Conservation (phyloP, 1,139 yeast genomes). For the Protomyces lactucae-debilis region DNA sequence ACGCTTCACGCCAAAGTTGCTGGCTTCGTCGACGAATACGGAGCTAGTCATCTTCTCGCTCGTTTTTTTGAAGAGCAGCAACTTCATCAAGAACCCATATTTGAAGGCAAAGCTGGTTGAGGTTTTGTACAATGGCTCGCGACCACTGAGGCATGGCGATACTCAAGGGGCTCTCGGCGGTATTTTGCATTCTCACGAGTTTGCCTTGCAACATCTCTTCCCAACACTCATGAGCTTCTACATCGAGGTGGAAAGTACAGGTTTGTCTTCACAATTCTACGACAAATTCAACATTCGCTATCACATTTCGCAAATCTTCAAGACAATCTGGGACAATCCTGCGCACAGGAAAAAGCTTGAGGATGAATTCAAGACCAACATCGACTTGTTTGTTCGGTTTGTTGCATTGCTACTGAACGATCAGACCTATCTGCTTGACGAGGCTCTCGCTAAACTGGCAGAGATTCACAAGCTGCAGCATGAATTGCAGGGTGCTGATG, state of each 20-base stretch:
- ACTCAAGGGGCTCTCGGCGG: slow-evolving; percentile 65
- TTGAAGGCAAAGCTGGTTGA: slow-evolving; percentile 81
- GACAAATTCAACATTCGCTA: slow-evolving; percentile 91
- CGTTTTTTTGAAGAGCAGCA: slow-evolving; percentile 75
- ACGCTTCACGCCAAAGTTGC: slow-evolving; percentile 43
- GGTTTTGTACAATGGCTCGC: slow-evolving; percentile 70
- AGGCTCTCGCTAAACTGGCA: slow-evolving; percentile 72
- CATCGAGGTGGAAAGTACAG: slow-evolving; percentile 93
- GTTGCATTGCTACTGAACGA: slow-evolving; percentile 94
- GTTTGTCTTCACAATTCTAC: slow-evolving; percentile 89
- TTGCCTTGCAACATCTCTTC: slow-evolving; percentile 62
- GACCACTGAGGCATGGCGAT: slow-evolving; percentile 29
- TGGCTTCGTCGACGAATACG: slow-evolving; percentile 32
- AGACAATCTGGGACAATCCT: slow-evolving; percentile 74
- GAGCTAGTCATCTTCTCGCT: slow-evolving; percentile 65
- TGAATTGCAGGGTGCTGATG: slow-evolving; percentile 41
- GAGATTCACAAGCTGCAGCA: slow-evolving; percentile 70
- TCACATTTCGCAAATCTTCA: slow-evolving; percentile 76
- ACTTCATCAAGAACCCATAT: slow-evolving; percentile 84
- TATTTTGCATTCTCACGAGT: slow-evolving; percentile 57
- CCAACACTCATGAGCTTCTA: slow-evolving; percentile 84
- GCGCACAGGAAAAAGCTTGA: slow-evolving; percentile 63
- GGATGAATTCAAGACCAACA: slow-evolving; percentile 56
- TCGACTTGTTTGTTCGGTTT: slow-evolving; percentile 81
- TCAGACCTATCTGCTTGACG: slow-evolving; percentile 85